Evolutionary conservation across 805 yeast genomes (phyloP).

Genomic region (Candida dendrica): DNA sequence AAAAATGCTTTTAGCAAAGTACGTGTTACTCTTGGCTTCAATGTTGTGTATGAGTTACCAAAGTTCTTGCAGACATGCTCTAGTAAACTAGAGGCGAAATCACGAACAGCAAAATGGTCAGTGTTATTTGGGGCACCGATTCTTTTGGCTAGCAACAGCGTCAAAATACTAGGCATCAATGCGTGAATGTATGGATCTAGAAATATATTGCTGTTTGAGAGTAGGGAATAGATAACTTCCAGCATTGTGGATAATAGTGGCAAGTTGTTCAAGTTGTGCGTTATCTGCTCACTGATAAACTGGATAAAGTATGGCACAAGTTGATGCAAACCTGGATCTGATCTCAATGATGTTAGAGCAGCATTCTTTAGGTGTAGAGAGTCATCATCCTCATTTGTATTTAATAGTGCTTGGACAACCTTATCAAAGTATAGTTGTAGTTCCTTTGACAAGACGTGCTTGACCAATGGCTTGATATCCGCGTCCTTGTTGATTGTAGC

Average conservation of each 20-base stretch:
- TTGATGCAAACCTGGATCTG: conserved; percentile 96
- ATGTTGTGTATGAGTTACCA: conserved; percentile 79
- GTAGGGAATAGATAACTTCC: conserved; percentile 78
- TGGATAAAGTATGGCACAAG: conserved; percentile 94
- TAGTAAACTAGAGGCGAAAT: conserved; percentile 78
- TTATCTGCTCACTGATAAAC: conserved; percentile 90
- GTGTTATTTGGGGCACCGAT: conserved; percentile 51
- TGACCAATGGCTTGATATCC: conserved; percentile 82
- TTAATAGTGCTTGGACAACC: conserved; percentile 70
- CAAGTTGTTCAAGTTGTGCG: conserved; percentile 74
- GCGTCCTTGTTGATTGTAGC: conserved; percentile 30
- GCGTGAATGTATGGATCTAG: conserved; percentile 95
- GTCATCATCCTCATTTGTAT: conserved; percentile 38
- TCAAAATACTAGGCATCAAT: conserved; percentile 91
- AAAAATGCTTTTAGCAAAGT: conserved; percentile 86
- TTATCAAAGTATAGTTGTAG: conserved; percentile 89
- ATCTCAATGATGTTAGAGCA: conserved; percentile 75
- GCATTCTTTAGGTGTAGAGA: conserved; percentile 52
- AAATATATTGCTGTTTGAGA: conserved; percentile 77
- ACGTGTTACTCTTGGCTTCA: conserved; percentile 90
- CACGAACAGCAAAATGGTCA: conserved; percentile 55
- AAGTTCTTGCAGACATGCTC: conserved; percentile 72
- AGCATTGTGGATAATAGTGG: conserved; percentile 74
- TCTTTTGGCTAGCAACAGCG: conserved; percentile 80
- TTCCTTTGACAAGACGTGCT: conserved; percentile 92